Evolutionary conservation across 345 rosid genomes (phyloP).

Genomic region (Streptanthus diversifolius): DNA sequence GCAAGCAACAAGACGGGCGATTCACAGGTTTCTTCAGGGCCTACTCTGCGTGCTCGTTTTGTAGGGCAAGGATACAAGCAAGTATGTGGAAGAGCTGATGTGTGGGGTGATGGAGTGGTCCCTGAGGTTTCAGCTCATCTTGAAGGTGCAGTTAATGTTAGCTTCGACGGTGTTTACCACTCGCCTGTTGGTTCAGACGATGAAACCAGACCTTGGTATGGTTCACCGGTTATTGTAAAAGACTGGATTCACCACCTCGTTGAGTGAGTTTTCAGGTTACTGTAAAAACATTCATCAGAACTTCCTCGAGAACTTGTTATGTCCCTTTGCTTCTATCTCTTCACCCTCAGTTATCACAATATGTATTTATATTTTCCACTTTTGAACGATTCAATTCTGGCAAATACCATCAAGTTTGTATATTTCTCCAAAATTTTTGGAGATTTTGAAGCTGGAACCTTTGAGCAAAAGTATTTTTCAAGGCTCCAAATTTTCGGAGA

Average conservation of each 20-base stretch:
- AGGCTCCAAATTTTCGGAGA: background rate
- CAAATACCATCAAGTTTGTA: background rate
- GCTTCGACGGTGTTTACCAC: conserved; percentile 78
- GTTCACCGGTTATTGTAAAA: conserved; percentile 64
- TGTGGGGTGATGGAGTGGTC: conserved; percentile 97
- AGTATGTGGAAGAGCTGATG: conserved; percentile 88
- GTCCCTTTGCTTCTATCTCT: background rate
- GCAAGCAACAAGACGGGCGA: conserved; percentile 32
- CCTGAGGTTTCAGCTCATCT: conserved; percentile 84
- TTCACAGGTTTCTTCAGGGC: conserved; percentile 20
- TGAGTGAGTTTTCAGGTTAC: conserved; percentile 29
- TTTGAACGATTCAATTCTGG: background rate
- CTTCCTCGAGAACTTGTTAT: background rate
- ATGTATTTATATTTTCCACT: background rate
- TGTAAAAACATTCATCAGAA: background rate
- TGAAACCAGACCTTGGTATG: conserved; percentile 74
- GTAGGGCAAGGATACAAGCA: conserved; percentile 97
- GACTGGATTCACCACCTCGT: conserved; percentile 81
- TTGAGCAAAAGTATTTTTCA: background rate
- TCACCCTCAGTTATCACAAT: background rate
- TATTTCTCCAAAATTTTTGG: background rate
- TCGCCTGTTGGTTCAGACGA: conserved; percentile 92
- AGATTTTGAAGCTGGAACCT: background rate
- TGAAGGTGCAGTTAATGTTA: conserved; percentile 74
- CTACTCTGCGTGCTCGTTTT: conserved; percentile 64